Conservation (phyloP, 2,329 filamentous ascomycete species). For the Aspergillus sp. region DNA sequence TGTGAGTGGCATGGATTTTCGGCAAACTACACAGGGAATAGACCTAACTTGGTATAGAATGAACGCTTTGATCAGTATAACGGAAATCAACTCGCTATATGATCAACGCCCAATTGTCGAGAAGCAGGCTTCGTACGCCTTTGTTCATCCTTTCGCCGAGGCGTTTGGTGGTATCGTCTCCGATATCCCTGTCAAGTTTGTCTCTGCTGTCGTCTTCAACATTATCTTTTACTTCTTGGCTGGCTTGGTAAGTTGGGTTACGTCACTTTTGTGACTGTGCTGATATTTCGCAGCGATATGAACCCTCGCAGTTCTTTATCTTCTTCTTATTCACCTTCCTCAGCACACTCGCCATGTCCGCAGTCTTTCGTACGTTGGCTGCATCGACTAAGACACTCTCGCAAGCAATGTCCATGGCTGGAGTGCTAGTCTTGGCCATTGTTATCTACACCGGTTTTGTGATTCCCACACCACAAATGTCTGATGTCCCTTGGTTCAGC, state of each 20-base stretch:
- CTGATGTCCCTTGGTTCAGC: constrained; percentile 62
- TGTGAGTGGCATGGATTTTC: constrained; percentile 62
- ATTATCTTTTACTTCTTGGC: constrained; percentile 84
- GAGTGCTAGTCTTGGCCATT: constrained; percentile 58
- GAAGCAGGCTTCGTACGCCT: constrained; percentile 84
- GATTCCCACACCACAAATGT: constrained; percentile 61
- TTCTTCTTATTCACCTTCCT: constrained; percentile 66
- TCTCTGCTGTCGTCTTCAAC: constrained; percentile 77
- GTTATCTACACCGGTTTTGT: constrained; percentile 72
- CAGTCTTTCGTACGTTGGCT: constrained; percentile 64
- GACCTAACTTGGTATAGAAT: constrained; percentile 24
- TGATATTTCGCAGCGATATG: constrained; percentile 36
- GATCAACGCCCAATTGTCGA: constrained; percentile 90
- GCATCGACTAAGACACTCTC: constrained; percentile 64
- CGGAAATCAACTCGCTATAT: constrained; percentile 83
- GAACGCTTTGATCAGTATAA: constrained; percentile 67
- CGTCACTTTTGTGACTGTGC: not conserved
- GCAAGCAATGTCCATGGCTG: constrained; percentile 63
- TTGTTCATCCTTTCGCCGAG: constrained; percentile 89
- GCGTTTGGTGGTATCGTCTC: constrained; percentile 82
- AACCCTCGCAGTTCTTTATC: constrained; percentile 62
- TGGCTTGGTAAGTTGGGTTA: constrained; percentile 58
- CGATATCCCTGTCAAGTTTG: constrained; percentile 82
- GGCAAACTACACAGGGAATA: not conserved
- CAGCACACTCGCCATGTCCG: constrained; percentile 61